A percentile compares a stretch with the other conserved stretches of the same genome.
Evolutionary conservation across 2,329 filamentous ascomycete genomes (phyloP).

Genomic region (Beauveria bassiana): DNA sequence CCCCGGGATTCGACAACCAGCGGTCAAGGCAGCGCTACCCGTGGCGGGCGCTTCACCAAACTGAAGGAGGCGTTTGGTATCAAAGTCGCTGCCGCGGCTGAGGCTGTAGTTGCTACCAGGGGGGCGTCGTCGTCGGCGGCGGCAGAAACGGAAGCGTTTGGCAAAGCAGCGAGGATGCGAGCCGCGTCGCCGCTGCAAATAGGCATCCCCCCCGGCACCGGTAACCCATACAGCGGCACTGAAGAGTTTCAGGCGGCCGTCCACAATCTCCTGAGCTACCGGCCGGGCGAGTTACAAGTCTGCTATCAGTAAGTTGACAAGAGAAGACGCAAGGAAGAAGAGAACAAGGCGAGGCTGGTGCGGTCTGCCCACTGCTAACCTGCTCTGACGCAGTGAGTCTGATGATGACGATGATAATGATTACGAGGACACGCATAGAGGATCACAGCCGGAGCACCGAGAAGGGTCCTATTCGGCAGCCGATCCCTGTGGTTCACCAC

Average conservation of each 20-base stretch:
- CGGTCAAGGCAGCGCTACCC: background rate
- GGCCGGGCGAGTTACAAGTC: background rate
- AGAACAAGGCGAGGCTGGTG: background rate
- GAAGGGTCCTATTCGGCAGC: background rate
- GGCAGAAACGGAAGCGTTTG: background rate
- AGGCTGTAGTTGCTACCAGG: background rate
- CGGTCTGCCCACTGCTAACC: conserved; percentile 9
- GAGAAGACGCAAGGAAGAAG: too few species aligned
- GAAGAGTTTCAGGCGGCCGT: conserved; percentile 9
- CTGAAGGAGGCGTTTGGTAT: background rate
- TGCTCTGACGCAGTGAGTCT: background rate
- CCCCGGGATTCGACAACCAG: background rate
- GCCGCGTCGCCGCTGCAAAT: background rate
- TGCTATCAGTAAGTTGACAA: conserved; percentile 22
- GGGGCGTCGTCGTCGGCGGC: background rate
- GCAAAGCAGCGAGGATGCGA: background rate
- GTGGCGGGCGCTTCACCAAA: background rate
- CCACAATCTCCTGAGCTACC: conserved; percentile 7
- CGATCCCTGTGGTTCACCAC: background rate
- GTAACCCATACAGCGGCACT: background rate
- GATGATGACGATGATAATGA: background rate
- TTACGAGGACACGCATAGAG: too few species aligned
- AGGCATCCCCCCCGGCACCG: background rate
- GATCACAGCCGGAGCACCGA: background rate
- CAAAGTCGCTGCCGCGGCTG: background rate